Evolutionary conservation across 768 basidiomycete genomes (phyloP).

Genomic region (Tricholoma terreum): DNA sequence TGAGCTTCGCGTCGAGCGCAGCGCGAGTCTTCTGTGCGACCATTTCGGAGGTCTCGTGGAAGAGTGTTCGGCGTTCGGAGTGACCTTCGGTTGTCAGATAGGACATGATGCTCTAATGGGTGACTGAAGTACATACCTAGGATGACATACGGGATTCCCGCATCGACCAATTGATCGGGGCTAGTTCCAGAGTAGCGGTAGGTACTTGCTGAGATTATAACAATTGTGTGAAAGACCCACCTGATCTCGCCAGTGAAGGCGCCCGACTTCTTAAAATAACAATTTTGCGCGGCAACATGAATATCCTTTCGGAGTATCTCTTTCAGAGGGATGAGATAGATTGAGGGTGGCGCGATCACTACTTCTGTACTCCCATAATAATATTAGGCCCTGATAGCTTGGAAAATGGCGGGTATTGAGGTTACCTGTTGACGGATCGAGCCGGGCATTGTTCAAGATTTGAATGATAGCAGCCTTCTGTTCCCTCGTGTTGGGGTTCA

Average conservation of each 20-base stretch:
- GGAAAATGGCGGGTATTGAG: not conserved
- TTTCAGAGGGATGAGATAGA: slow-evolving; percentile 81
- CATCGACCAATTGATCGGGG: slow-evolving; percentile 80
- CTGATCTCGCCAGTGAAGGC: slow-evolving; percentile 98
- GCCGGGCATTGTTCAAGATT: slow-evolving; percentile 70
- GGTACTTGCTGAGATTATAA: not conserved
- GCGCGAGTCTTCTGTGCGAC: slow-evolving; percentile 87
- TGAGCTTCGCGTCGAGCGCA: slow-evolving; percentile 70
- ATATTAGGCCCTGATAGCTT: slow-evolving; percentile 10
- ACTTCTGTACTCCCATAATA: slow-evolving; percentile 58
- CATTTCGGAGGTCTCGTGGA: slow-evolving; percentile 80
- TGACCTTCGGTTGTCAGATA: slow-evolving; percentile 54
- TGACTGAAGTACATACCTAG: slow-evolving; percentile 52
- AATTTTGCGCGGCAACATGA: slow-evolving; percentile 89
- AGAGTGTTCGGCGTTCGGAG: slow-evolving; percentile 92
- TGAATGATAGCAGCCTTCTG: slow-evolving; percentile 65
- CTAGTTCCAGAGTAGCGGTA: slow-evolving; percentile 33
- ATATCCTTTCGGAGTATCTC: slow-evolving; percentile 61
- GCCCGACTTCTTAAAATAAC: slow-evolving; percentile 77
- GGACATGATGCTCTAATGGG: not conserved
- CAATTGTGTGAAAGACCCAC: slow-evolving; percentile 33
- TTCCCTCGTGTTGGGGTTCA: slow-evolving; percentile 76
- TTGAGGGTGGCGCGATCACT: slow-evolving; percentile 85
- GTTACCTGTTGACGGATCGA: slow-evolving; percentile 75
- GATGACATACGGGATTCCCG: slow-evolving; percentile 87